Base-by-base conservation (phyloP, 192 early-diverging fungal species). In the Coemansia sp. region DNA sequence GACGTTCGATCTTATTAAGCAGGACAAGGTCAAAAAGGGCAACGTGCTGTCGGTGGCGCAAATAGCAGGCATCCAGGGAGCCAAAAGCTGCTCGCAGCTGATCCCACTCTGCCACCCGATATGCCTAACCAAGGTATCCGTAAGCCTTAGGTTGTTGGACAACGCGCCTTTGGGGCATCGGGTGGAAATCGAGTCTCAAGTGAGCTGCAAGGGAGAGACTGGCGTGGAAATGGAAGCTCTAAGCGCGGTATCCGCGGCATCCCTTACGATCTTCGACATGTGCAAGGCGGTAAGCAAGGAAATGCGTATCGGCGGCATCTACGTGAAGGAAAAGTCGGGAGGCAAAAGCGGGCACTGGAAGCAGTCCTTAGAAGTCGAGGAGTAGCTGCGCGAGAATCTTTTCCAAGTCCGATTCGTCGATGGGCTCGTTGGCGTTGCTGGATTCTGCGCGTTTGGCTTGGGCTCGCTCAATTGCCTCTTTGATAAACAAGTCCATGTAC, bases 251-350 rank as follows among this genome's bases (percentile, higher is more conserved):
- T 89, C 88, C 8, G 80, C 89, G 0, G 89, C 93, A 4, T 82
- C 87, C 0, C 70, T 91, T 47, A 94, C 95, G 2, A 84, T 97
- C 0, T 95, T 87, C 81, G 95, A 97, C 62, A 97, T 97, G 95
- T 95, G 90, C 69, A 97, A 97, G 60, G 91, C 92, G 1, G 90
- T 87, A 7, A 83, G 86, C 32, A 91, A 92, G 54, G 76, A 69
- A n/a, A 94, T 94, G 80, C 63, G 68, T 18, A 93, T 97, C 60
- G 75, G 80, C 21, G 79, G 83, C 36, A 78, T 95, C 31, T 65
- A 85, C 3, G 85, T 97, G 0, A 68, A 88, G 16, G 68, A 82
- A 46, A 97, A 97, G 67, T 74, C 84, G 1, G 95, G 95, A 5
- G 95, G 95, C 6, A 90, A 89, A 58, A 88, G 86, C 53, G 93